phyloP scores from a whole-genome alignment of 345 rosid genomes.

The Syzygium aromaticum region DNA sequence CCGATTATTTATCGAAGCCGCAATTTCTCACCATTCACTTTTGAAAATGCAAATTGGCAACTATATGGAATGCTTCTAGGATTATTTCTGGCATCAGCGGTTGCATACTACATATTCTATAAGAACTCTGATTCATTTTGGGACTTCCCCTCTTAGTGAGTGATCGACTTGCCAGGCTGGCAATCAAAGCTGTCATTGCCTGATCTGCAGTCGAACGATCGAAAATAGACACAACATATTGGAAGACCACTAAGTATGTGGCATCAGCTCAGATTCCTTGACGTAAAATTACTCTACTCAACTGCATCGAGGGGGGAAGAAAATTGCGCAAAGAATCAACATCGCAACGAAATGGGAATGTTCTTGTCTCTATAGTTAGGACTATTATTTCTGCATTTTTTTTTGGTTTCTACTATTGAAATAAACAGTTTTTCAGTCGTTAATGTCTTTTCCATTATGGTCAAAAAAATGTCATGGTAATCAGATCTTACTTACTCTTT shows the following conservation, averaged over 20 bases:
- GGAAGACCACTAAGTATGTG: background rate
- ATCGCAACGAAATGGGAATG: background rate
- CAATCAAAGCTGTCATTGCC: conserved; percentile 37
- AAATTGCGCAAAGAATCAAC: background rate
- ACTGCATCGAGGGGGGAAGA: background rate
- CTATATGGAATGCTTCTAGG: conserved; percentile 64
- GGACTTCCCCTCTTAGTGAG: conserved; percentile 49
- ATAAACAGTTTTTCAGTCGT: background rate
- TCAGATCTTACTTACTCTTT: background rate
- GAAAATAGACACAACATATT: background rate
- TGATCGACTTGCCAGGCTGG: conserved; percentile 37
- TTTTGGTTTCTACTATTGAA: background rate
- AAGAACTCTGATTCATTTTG: conserved; percentile 85
- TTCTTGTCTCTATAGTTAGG: background rate
- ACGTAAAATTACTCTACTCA: background rate
- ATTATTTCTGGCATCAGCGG: conserved; percentile 75
- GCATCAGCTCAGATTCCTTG: background rate
- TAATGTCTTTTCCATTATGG: background rate
- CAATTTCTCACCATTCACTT: background rate
- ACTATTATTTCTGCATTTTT: background rate
- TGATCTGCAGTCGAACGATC: conserved; percentile 56
- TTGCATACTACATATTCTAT: conserved; percentile 64
- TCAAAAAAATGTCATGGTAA: background rate
- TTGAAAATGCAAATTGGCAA: conserved; percentile 69
- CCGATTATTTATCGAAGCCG: background rate